Base-by-base conservation (phyloP, 1,139 yeast genomes). In the Kazachstania sp. region DNA sequence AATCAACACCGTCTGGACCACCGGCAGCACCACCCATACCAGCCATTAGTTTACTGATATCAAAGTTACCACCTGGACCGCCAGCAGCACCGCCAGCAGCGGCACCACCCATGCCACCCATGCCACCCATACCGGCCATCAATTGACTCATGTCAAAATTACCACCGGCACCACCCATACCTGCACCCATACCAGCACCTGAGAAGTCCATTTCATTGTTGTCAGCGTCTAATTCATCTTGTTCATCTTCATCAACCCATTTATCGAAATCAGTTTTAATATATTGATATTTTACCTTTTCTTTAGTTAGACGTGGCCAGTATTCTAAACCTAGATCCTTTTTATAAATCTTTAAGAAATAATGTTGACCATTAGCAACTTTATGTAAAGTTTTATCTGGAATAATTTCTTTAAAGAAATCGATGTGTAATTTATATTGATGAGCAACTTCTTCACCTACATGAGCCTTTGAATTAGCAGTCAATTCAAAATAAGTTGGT, bases 211-310 rank as follows among this genome's bases (percentile, higher is more conserved):
- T 65, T 40, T 68, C 75, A 40, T 68, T 71, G 37, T 74, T 79
- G 16, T 72, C 75, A 8, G 69, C 70, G 3, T 37, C 43, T 38
- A 64, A 66, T 56, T 77, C 86, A 41, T 85, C 87, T 68, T 86
- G 95, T 68, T 87, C 95, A 61, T 88, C 96, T 71, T 87, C 95
- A 64, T 87, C 95, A 41, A 84, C 94, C 98, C 98, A 92, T 68
- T 83, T 86, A 71, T 90, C 96, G 63, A 92, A 92, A 65, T 92
- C 98, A 15, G 98, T 92, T 73, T 86, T 85, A 65, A 92, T 79
- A 68, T 78, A 86, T 57, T 78, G 83, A 55, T 73, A 75, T 64
- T 77, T 84, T 58, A 74, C 73, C 71, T 81, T 85, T 61, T 78
- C 86, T 71, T 81, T 86, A 54, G 83, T 84, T 67, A 85, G 76